phyloP scores from a whole-genome alignment of 345 rosid species.

The Laguncularia racemosa region DNA sequence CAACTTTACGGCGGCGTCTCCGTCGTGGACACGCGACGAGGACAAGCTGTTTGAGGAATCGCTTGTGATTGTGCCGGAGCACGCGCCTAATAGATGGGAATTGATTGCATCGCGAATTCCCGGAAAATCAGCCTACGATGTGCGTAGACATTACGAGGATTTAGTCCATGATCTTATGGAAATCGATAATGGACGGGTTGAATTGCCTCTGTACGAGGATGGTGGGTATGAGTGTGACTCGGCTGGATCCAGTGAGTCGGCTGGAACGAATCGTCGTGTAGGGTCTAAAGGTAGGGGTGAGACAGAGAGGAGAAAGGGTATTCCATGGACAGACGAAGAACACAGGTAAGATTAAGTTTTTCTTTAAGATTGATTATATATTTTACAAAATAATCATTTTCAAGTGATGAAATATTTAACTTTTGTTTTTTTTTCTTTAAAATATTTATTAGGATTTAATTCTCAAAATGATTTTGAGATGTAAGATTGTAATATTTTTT shows the following conservation, averaged over 20 bases:
- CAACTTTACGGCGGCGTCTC: too few relatives aligned
- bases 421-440: too few relatives aligned
- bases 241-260: not conserved
- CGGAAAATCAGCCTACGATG: slow-evolving; percentile 14
- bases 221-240: not conserved
- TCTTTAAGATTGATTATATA: too few relatives aligned
- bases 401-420: too few relatives aligned
- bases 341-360: slow-evolving; percentile 20
- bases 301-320: slow-evolving; percentile 21
- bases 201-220: slow-evolving; percentile 20
- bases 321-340: slow-evolving; percentile 26
- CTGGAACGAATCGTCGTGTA: not conserved
- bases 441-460: too few relatives aligned
- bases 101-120: slow-evolving; percentile 19
- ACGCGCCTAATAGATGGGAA: slow-evolving; percentile 19
- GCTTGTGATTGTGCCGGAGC: slow-evolving; percentile 17
- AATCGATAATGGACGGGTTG: slow-evolving; percentile 19
- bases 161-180: slow-evolving; percentile 21
- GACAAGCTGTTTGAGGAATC: slow-evolving; percentile 24
- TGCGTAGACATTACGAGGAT: slow-evolving; percentile 13
- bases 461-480: too few relatives aligned
- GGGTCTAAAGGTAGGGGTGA: slow-evolving; percentile 1
- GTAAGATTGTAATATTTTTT: too few relatives aligned
- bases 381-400: too few relatives aligned
- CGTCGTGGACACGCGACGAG: slow-evolving; percentile 16